phyloP scores from a whole-genome alignment of 2,329 filamentous ascomycete species.

The Epichloe uncinata region DNA sequence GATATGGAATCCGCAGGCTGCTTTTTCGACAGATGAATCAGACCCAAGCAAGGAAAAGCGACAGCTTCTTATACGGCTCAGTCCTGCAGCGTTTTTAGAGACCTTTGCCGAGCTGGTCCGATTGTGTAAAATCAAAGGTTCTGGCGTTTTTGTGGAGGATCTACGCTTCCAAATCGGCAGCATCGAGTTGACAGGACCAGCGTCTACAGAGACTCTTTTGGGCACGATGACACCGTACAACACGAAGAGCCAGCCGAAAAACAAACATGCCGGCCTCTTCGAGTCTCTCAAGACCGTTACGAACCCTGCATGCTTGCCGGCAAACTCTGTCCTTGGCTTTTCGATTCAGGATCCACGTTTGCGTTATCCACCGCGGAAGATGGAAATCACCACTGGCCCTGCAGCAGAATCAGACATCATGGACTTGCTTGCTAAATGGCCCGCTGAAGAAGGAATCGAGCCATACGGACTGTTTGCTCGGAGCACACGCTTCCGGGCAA shows the following conservation, averaged over 20 bases:
- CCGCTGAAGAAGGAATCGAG: conserved; percentile 39
- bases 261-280: conserved; percentile 35
- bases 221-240: conserved; percentile 48
- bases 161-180: conserved; percentile 54
- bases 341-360: conserved; percentile 68
- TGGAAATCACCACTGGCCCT: conserved; percentile 27
- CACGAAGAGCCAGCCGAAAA: conserved; percentile 14
- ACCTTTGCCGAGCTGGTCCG: conserved; percentile 50
- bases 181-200: conserved; percentile 49
- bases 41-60: conserved; percentile 16
- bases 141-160: conserved; percentile 51
- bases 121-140: conserved; percentile 45
- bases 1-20: conserved; percentile 52
- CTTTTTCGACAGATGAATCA: conserved; percentile 13
- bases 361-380: conserved; percentile 54
- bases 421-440: conserved; percentile 53
- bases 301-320: conserved; percentile 56
- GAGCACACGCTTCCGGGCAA: conserved; percentile 49
- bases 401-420: conserved; percentile 32
- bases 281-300: conserved; percentile 42
- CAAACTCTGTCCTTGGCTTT: conserved; percentile 59
- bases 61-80: conserved; percentile 57
- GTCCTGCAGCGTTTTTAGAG: conserved; percentile 67
- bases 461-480: conserved; percentile 54
- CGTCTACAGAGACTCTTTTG: conserved; percentile 64